phyloP scores from a whole-genome alignment of 805 yeast species.

The Jamesozyma spencerorum region DNA sequence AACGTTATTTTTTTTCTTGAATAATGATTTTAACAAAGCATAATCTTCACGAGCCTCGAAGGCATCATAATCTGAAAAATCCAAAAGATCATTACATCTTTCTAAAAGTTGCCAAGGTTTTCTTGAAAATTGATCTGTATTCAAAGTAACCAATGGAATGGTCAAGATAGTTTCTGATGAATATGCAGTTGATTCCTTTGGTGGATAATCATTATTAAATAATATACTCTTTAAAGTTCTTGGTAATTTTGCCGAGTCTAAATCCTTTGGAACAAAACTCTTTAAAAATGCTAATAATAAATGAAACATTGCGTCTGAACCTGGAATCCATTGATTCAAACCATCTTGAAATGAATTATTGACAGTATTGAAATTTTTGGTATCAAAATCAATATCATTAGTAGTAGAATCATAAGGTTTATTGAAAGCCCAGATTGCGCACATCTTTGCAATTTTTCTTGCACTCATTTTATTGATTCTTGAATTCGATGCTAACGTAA shows the following conservation, averaged over 20 bases:
- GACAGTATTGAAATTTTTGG: slow-evolving; percentile 10
- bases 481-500: slow-evolving; percentile 69
- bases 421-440: slow-evolving; percentile 84
- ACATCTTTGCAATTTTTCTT: slow-evolving; percentile 68
- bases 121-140: slow-evolving; percentile 37
- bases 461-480: slow-evolving; percentile 72
- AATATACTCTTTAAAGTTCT: slow-evolving; percentile 55
- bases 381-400: slow-evolving; percentile 23
- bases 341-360: slow-evolving; percentile 54
- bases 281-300: slow-evolving; percentile 65
- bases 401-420: slow-evolving; percentile 11
- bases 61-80: slow-evolving; percentile 59
- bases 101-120: slow-evolving; percentile 52
- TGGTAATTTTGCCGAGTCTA: slow-evolving; percentile 46
- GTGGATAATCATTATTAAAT: slow-evolving; percentile 69
- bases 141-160: slow-evolving; percentile 56
- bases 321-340: slow-evolving; percentile 64
- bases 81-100: slow-evolving; percentile 47
- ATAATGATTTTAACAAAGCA: slow-evolving; percentile 61
- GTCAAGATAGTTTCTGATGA: slow-evolving; percentile 36
- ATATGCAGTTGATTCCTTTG: slow-evolving; percentile 36
- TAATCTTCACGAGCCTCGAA: slow-evolving; percentile 73
- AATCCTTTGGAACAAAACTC: slow-evolving; percentile 64
- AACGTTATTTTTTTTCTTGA: slow-evolving; percentile 45
- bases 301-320: slow-evolving; percentile 81